Base-by-base conservation (phyloP, 192 early-diverging fungal genomes). In the Gryganskiella cystojenkinii region DNA sequence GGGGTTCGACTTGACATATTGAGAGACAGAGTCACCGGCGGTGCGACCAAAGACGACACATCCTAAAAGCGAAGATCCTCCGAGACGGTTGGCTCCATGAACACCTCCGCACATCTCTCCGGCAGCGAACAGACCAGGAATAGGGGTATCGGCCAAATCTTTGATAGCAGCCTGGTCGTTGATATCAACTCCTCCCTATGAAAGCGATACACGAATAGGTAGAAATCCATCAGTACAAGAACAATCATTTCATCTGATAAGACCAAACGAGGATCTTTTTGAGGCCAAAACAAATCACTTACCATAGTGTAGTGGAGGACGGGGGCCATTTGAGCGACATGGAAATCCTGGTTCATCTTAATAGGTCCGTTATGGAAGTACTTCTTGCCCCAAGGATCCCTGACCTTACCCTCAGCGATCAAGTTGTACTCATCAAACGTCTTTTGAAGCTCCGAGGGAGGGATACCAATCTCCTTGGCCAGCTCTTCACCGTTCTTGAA, bases 1-100 rank as follows among this genome's bases (percentile, higher is more conserved):
- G 11, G 93, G 83, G 25, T 88, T 70, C 43, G 79, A 57, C 57
- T 92, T 82, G 8, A 89, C 61, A 72, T 93, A 88, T 31, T 80
- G 57, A 14, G 86, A 82, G 54, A 93, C 94, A 24, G 81, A 81
- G 66, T 83, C 75, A 70, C 96, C 96, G 56, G 96, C 94, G 50
- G 95, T 95, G 70, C 96, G 92, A 27, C 96, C 96, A 86, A 92
- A 98, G 47, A 98, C 96, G 15, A 97, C 95, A 73, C 96, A 98
- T 53, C 93, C 95, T 50, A 98, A 83, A n/a, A 98, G 84, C 33
- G 95, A 97, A 54, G 92, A 92, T 49, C 96, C 96, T 67, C 92
- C 96, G 20, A 98, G 91, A 81, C 96, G 95, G 86, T 98, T 98
- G 61, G 95, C 95, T 47, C 96, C 96, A 72, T 98, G 96, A 35